phyloP scores from a whole-genome alignment of 768 basidiomycete species.

The Lyophyllum semitale region DNA sequence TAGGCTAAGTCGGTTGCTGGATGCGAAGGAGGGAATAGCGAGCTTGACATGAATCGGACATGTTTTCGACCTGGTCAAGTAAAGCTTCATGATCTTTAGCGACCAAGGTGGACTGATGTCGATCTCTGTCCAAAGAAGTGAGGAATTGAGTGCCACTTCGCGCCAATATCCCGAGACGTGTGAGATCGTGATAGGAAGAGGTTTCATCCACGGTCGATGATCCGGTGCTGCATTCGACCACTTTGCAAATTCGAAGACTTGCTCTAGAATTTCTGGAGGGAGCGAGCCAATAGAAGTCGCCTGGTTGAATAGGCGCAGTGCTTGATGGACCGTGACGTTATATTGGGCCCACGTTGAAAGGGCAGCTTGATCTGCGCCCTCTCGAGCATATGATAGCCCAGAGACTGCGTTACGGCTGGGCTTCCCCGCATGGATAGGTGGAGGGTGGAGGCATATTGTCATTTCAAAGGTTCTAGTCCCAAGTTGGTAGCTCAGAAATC shows the following conservation, averaged over 20 bases:
- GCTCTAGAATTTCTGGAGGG: conserved; percentile 15
- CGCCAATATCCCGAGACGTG: conserved; percentile 20
- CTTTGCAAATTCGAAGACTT: conserved; percentile 13
- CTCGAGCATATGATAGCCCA: neutral
- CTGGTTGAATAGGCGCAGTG: conserved; percentile 9
- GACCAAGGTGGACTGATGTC: conserved; percentile 20
- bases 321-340: conserved; percentile 1
- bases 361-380: neutral
- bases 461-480: neutral
- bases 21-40: conserved; percentile 9
- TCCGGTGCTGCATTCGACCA: neutral
- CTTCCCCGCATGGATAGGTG: too few species aligned
- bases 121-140: conserved; percentile 17
- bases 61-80: conserved; percentile 8
- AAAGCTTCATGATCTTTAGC: conserved; percentile 7
- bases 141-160: conserved; percentile 12
- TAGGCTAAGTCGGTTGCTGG: conserved; percentile 10
- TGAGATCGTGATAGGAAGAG: conserved; percentile 11
- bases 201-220: conserved; percentile 5
- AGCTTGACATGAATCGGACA: conserved; percentile 15
- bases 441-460: neutral
- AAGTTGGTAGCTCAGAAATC: neutral
- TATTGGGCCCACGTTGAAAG: neutral
- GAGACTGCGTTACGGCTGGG: neutral
- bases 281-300: conserved; percentile 11